Percentiles rank a stretch among this genome's conserved stretches.
Evolutionary conservation across 1,139 yeast species (phyloP).

Genomic region (Candida labiduridarum): DNA sequence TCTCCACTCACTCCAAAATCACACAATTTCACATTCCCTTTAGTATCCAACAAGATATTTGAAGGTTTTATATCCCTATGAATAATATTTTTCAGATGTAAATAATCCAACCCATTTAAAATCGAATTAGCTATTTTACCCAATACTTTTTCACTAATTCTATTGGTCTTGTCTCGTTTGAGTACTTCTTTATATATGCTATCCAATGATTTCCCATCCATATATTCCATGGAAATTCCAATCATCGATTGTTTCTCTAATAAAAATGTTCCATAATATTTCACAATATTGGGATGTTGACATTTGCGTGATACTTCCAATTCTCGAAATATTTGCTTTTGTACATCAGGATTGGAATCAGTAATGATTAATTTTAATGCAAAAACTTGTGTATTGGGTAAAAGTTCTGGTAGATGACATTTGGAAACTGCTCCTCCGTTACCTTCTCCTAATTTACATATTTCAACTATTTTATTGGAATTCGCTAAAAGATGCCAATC

Average conservation of each 20-base stretch:
- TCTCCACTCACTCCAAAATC: constrained; percentile 99
- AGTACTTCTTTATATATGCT: constrained; percentile 76
- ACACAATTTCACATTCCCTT: constrained; percentile 87
- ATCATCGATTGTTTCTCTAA: constrained; percentile 75
- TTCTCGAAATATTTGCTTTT: constrained; percentile 82
- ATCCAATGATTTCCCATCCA: constrained; percentile 91
- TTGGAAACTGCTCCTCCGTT: constrained; percentile 89
- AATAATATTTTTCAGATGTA: constrained; percentile 84
- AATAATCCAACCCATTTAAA: constrained; percentile 77
- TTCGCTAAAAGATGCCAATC: constrained; percentile 76
- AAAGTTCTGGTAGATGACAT: constrained; percentile 40
- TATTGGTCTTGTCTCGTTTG: constrained; percentile 66
- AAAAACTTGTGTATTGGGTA: constrained; percentile 56
- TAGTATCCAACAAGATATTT: constrained; percentile 71
- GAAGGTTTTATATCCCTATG: constrained; percentile 96
- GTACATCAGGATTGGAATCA: constrained; percentile 82
- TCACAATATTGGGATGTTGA: constrained; percentile 80
- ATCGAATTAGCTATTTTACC: constrained; percentile 90
- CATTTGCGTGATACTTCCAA: constrained; percentile 84
- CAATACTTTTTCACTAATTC: constrained; percentile 89
- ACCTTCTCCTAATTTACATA: constrained; percentile 86
- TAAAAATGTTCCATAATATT: constrained; percentile 89
- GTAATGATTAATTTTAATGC: constrained; percentile 82
- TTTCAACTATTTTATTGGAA: constrained; percentile 31
- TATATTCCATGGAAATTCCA: constrained; percentile 91